A percentile compares a stretch with the other conserved stretches of the same genome.
Conservation (phyloP, 2,329 filamentous ascomycete species). For the Fusarium decemcellulare region DNA sequence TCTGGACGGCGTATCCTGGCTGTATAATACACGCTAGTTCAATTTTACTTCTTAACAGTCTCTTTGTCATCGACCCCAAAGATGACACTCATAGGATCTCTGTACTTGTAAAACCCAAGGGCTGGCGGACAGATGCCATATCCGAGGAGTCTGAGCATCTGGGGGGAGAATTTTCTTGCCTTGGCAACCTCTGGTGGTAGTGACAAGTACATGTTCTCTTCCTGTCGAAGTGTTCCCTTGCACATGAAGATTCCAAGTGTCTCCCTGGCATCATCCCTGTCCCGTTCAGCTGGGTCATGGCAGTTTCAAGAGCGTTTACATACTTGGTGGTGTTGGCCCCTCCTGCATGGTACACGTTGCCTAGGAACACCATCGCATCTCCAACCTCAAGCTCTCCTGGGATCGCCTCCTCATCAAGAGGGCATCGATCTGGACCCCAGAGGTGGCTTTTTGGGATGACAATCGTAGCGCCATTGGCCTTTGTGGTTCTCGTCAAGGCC, state of each 20-base stretch:
- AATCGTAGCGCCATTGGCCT: constrained; percentile 56
- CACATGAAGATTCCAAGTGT: constrained; percentile 54
- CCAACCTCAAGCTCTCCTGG: constrained; percentile 55
- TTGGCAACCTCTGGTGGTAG: constrained; percentile 47
- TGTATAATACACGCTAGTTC: neutral
- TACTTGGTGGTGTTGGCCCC: constrained; percentile 52
- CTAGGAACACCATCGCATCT: constrained; percentile 55
- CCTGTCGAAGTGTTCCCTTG: constrained; percentile 51
- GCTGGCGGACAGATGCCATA: constrained; percentile 53
- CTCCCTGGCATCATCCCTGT: constrained; percentile 47
- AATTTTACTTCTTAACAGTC: constrained; percentile 40
- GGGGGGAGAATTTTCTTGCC: constrained; percentile 48
- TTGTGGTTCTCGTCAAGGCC: constrained; percentile 57
- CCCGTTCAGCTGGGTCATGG: neutral
- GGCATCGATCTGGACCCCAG: constrained; percentile 55
- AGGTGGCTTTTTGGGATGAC: constrained; percentile 56
- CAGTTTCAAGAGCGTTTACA: neutral
- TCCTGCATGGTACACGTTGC: constrained; percentile 56
- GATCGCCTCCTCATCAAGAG: constrained; percentile 53
- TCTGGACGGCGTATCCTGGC: neutral
- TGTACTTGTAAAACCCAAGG: constrained; percentile 53
- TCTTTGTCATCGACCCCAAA: constrained; percentile 55
- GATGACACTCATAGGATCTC: constrained; percentile 54
- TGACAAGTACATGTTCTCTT: constrained; percentile 53
- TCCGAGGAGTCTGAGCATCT: constrained; percentile 50